Evolutionary conservation across 371 early-diverging fungal genomes (phyloP).

Genomic region (Blakeslea trispora): DNA sequence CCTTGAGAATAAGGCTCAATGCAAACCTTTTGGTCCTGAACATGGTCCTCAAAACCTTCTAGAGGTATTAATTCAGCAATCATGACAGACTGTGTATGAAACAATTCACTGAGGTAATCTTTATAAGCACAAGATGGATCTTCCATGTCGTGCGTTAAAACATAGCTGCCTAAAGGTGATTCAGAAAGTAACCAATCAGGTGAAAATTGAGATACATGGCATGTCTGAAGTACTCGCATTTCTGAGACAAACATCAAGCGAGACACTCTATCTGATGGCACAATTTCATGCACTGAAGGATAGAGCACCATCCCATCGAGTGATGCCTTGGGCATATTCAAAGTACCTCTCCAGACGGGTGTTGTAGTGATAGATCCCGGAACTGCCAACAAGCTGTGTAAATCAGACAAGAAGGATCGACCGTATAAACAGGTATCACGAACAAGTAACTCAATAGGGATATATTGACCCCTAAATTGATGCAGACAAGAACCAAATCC

Average conservation of each 20-base stretch:
- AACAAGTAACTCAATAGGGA: background rate
- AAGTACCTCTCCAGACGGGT: conserved; percentile 20
- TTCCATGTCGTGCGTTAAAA: background rate
- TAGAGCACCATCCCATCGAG: conserved; percentile 9
- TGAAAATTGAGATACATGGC: conserved; percentile 15
- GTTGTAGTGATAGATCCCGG: background rate
- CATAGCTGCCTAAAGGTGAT: conserved; percentile 1
- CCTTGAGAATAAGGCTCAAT: conserved; percentile 13
- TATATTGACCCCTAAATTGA: conserved; percentile 10
- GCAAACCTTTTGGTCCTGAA: background rate
- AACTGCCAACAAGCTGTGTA: conserved; percentile 8
- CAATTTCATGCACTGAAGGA: background rate
- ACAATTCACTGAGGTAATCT: conserved; percentile 3
- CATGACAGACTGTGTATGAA: conserved; percentile 1
- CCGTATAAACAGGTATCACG: conserved; percentile 8
- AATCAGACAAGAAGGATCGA: conserved; percentile 19
- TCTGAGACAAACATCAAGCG: conserved; percentile 9
- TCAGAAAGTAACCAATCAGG: conserved; percentile 6
- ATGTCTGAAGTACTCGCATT: background rate
- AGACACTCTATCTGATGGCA: background rate
- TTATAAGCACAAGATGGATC: conserved; percentile 2
- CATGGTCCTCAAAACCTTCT: background rate
- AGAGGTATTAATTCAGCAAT: conserved; percentile 19
- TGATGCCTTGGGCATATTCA: conserved; percentile 8
- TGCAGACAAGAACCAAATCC: conserved; percentile 8